phyloP scores from a whole-genome alignment of 148 eudicot genomes.

The Rhododendron vialii region DNA sequence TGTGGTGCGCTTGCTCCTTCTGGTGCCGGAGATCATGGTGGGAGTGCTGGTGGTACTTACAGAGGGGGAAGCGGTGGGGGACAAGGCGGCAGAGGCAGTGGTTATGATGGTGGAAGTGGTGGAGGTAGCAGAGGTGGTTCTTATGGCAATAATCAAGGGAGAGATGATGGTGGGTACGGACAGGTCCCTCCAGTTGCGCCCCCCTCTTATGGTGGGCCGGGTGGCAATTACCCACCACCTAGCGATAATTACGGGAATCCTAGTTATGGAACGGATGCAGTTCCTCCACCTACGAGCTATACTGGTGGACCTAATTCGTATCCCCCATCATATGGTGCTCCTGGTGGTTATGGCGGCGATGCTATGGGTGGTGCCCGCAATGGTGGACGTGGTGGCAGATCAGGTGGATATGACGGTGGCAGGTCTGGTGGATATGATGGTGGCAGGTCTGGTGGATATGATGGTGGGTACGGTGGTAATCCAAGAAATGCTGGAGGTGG shows the following conservation, averaged over 20 bases:
- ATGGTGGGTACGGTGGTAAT: conserved; percentile 37
- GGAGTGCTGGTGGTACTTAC: conserved; percentile 39
- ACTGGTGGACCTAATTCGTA: conserved; percentile 68
- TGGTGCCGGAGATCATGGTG: conserved; percentile 21
- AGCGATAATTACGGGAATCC: conserved; percentile 46
- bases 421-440: conserved; percentile 59
- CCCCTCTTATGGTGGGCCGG: conserved; percentile 48
- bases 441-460: conserved; percentile 56
- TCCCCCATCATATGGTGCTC: conserved; percentile 76
- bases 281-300: conserved; percentile 87
- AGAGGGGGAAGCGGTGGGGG: conserved; percentile 52
- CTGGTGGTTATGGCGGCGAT: conserved; percentile 64
- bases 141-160: conserved; percentile 55
- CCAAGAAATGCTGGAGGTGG: conserved; percentile 43
- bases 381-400: conserved; percentile 60
- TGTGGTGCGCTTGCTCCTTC: conserved; percentile 72
- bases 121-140: conserved; percentile 56
- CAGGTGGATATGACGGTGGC: conserved; percentile 68
- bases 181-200: conserved; percentile 48
- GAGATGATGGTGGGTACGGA: conserved; percentile 57
- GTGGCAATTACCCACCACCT: conserved; percentile 50
- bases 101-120: conserved; percentile 45
- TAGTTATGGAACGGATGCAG: conserved; percentile 66
- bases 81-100: conserved; percentile 40
- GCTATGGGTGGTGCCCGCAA: conserved; percentile 38